Base-by-base conservation (phyloP, 306 rosid species). In the Canavalia ensiformis region DNA sequence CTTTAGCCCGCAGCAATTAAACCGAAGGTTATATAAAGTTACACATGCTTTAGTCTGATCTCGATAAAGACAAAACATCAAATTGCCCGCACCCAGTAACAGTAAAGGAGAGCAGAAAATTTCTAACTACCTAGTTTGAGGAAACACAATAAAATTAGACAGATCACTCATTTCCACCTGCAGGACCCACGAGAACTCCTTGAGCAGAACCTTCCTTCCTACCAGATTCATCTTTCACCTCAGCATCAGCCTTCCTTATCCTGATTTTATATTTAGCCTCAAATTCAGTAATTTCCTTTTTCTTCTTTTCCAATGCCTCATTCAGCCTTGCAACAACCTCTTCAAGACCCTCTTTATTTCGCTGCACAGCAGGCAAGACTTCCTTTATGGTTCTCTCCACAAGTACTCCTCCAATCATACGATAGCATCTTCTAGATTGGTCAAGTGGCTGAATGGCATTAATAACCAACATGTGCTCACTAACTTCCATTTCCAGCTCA, bases 351-450 rank as follows among this genome's bases (percentile, higher is more conserved):
- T 95, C 99, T 66, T 90, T 93, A 76, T 95, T 95, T 75, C 94
- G 90, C 86, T 86, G 94, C 64, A 95, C 99, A 1, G 99, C 97
- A 34, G 97, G 99, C 88, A 90, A 60, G 74, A 95, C 99, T 83
- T 95, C 99, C 60, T 88, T 90, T 86, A 93, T 87, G 55, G 99
- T 95, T 90, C 99, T 91, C 89, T 95, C 99, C 81, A 95, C 99
- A 86, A 95, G 92, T 55, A 95, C 97, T 35, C 98, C 99, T 58
- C 97, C 99, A 2, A 95, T 95, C 97, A 95, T 95, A 5, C 99
- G 89, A 76, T 90, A 93, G 90, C 99, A 93, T 74, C 96, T 90
- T 75, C 98, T 88, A 29, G 97, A 85, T 57, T 85, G 98, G 57
- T 95, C 98, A 4, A 95, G 97, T 0, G 96, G 99, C 79, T 95